Conservation (phyloP, 805 yeast genomes). For the Starmera pachycereana region DNA sequence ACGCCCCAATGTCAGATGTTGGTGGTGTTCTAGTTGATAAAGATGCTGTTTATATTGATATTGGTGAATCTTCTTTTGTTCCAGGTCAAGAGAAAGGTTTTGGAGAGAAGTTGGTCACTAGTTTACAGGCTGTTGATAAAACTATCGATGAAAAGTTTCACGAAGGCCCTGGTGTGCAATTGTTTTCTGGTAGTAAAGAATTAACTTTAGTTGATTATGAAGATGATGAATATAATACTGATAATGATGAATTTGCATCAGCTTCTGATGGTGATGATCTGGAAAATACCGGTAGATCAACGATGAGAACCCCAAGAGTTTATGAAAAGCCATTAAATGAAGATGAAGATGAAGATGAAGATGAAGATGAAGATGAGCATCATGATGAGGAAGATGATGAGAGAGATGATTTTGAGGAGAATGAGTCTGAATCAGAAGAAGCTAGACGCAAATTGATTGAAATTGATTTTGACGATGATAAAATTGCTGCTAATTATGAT, state of each 20-base stretch:
- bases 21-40: slow-evolving; percentile 96
- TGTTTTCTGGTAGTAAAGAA: slow-evolving; percentile 56
- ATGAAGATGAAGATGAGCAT: slow-evolving; percentile 34
- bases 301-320: slow-evolving; percentile 51
- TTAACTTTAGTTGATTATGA: slow-evolving; percentile 33
- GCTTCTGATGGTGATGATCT: slow-evolving; percentile 10
- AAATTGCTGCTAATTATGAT: slow-evolving; percentile 23
- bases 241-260: slow-evolving; percentile 15
- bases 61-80: slow-evolving; percentile 41
- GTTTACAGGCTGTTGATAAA: slow-evolving; percentile 60
- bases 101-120: slow-evolving; percentile 80
- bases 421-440: slow-evolving; percentile 28
- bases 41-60: slow-evolving; percentile 90
- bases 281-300: slow-evolving; percentile 49
- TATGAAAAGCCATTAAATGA: slow-evolving; percentile 43
- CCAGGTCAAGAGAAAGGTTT: slow-evolving; percentile 64
- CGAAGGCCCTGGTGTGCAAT: slow-evolving; percentile 60
- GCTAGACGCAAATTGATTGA: slow-evolving; percentile 34
- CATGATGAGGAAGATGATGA: slow-evolving; percentile 28
- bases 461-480: slow-evolving; percentile 32
- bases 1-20: slow-evolving; percentile 99
- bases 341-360: slow-evolving; percentile 35
- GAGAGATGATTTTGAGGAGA: slow-evolving; percentile 34
- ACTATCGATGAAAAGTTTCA: slow-evolving; percentile 47
- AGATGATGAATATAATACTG: slow-evolving; percentile 25